These are phyloP conservation scores for Beta corolliflora DNA, from an alignment of 179 eudicot species.

Conservation along the genomic window DNA sequence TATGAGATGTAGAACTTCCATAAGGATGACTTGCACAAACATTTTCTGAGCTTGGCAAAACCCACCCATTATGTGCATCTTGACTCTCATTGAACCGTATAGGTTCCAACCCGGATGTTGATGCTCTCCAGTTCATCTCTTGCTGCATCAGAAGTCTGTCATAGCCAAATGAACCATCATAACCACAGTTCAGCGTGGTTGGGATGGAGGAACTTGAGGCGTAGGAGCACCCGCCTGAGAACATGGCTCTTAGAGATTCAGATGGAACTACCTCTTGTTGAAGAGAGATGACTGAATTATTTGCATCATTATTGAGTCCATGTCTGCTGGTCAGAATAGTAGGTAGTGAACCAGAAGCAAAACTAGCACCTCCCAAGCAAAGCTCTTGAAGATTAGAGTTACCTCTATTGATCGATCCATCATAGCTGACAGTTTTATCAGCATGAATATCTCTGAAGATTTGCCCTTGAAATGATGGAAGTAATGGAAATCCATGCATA, in stretches of 20 bases:
- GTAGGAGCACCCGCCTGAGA: conserved; percentile 33
- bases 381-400: conserved; percentile 28
- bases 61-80: conserved; percentile 39
- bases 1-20: conserved; percentile 40
- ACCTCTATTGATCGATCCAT: conserved; percentile 25
- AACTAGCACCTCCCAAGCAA: conserved; percentile 33
- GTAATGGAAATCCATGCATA: conserved; percentile 42
- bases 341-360: conserved; percentile 35
- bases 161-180: conserved; percentile 37
- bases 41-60: conserved; percentile 34
- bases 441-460: conserved; percentile 26
- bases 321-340: conserved; percentile 28
- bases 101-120: conserved; percentile 34
- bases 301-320: conserved; percentile 24
- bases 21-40: conserved; percentile 35
- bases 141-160: conserved; percentile 34
- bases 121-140: conserved; percentile 37
- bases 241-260: conserved; percentile 30
- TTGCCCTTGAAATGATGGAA: conserved; percentile 39
- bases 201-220: conserved; percentile 36
- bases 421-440: conserved; percentile 21
- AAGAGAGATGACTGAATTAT: conserved; percentile 26
- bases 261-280: conserved; percentile 30
- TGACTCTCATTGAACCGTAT: conserved; percentile 28
- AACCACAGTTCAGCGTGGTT: conserved; percentile 32